Evolutionary conservation across 148 eudicot species (phyloP).

Genomic region (Spergularia bocconei): DNA sequence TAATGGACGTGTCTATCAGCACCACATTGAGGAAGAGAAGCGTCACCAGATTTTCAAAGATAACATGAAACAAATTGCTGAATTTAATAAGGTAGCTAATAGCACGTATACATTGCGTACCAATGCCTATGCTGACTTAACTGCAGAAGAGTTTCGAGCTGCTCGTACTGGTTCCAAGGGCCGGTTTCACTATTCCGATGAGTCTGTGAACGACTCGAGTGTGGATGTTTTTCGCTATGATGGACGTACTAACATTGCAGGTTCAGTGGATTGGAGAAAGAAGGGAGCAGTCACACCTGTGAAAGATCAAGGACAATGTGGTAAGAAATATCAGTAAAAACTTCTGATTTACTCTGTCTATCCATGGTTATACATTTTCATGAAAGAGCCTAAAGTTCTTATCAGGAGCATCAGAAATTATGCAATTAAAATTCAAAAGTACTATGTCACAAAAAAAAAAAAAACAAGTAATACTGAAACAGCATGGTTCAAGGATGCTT

Average conservation of each 20-base stretch:
- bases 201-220: no score
- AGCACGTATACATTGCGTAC: conserved; percentile 29
- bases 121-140: conserved; percentile 47
- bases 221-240: no score
- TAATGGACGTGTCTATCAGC: conserved; percentile 43
- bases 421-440: no score
- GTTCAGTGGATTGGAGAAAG: conserved; percentile 70
- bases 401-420: no score
- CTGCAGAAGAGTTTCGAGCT: conserved; percentile 44
- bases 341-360: no score
- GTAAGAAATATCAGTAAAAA: conserved; percentile 24
- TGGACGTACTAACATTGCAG: background rate
- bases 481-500: no score
- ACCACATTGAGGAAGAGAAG: conserved; percentile 32
- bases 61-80: conserved; percentile 36
- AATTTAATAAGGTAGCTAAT: conserved; percentile 16
- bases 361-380: no score
- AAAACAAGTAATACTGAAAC: no score
- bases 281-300: conserved; percentile 58
- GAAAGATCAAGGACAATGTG: conserved; percentile 83
- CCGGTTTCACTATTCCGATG: background rate
- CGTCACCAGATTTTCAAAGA: conserved; percentile 40
- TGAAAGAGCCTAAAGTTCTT: no score
- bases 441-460: no score
- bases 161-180: conserved; percentile 34